Evolutionary conservation across 2,329 filamentous ascomycete genomes (phyloP), one percentile per base, ranked within the genome.

Genomic region (Decorospora gaudefroyi): DNA sequence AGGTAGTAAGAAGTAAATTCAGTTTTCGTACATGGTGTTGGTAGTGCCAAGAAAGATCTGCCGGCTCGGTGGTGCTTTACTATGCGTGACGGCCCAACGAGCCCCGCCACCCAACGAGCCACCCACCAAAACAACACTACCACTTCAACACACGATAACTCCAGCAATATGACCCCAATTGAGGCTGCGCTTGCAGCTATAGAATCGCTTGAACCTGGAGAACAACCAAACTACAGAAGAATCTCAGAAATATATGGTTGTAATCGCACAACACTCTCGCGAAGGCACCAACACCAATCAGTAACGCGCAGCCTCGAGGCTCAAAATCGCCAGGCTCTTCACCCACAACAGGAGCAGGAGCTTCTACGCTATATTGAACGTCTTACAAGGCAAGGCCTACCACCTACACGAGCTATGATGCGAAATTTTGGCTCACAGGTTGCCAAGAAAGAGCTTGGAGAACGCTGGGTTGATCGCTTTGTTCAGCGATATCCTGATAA

Each of bases 311-410:
- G 3, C 8, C 13, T n/a, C n/a, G 3, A 4, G 3, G 11, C 11
- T 3, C 4, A 29, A 29, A 30, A 30, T 16, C 23, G 23, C 23
- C 34, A 33, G 19, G 28, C 15, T 10, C 34, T 39, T 29, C 28
- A 35, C 35, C 34, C 22, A 19, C 15, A 45, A 25, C 38, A 53
- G 35, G 46, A 53, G 25, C 16, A 18, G 12, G 23, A 44, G 33
- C 53, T 58, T 45, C 26, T 55, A 18, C 26, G 40, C 17, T 49
- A 57, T 31, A 55, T 61, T 11, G 28, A 53, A 21, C 33, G 25
- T 13, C 43, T 53, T 17, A 44, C 19, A 11, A 28, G 29, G 10
- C 35, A 28, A 39, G 47, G 46, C 19, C 38, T 58, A 22, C 50
- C 45, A 37, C 50, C 42, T 41, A 56, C 42, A 32, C 39, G 33